Conservation (phyloP, 352 stramenopile species). For the Pythium sukuiense region DNA sequence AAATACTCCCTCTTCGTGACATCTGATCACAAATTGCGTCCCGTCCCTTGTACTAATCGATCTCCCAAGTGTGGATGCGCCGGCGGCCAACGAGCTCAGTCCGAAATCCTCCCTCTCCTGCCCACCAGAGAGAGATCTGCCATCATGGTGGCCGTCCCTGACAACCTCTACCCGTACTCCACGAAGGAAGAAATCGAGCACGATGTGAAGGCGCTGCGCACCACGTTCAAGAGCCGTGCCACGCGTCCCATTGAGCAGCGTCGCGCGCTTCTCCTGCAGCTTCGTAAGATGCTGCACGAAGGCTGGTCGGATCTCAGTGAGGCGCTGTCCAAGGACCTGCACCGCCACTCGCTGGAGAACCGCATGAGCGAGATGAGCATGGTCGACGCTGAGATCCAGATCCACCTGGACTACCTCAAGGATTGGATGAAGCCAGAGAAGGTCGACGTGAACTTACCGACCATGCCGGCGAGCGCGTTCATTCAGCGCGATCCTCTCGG, state of each 20-base stretch:
- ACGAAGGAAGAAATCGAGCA: constrained; percentile 31
- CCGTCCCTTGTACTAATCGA: background rate
- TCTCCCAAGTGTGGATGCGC: background rate
- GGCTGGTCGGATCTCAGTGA: constrained; percentile 44
- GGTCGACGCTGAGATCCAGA: constrained; percentile 59
- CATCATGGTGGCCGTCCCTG: constrained; percentile 11
- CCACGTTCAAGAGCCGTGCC: constrained; percentile 44
- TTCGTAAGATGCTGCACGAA: constrained; percentile 52
- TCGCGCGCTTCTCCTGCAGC: constrained; percentile 39
- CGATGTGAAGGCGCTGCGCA: constrained; percentile 52
- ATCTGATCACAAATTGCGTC: too few relatives aligned
- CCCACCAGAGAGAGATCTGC: background rate
- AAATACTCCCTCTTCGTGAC: too few relatives aligned
- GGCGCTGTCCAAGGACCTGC: constrained; percentile 61
- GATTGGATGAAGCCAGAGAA: constrained; percentile 54
- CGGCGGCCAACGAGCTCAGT: background rate
- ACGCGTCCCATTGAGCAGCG: constrained; percentile 45
- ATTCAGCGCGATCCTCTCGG: constrained; percentile 73
- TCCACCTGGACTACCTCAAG: constrained; percentile 61
- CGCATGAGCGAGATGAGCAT: constrained; percentile 54
- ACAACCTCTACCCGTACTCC: constrained; percentile 27
- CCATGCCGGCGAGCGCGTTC: constrained; percentile 50
- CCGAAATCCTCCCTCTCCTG: background rate
- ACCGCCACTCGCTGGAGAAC: constrained; percentile 66
- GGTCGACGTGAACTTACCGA: constrained; percentile 52